Evolutionary conservation across 176 grass and related monocot genomes (phyloP).

Genomic region (Zoysia pacifica): DNA sequence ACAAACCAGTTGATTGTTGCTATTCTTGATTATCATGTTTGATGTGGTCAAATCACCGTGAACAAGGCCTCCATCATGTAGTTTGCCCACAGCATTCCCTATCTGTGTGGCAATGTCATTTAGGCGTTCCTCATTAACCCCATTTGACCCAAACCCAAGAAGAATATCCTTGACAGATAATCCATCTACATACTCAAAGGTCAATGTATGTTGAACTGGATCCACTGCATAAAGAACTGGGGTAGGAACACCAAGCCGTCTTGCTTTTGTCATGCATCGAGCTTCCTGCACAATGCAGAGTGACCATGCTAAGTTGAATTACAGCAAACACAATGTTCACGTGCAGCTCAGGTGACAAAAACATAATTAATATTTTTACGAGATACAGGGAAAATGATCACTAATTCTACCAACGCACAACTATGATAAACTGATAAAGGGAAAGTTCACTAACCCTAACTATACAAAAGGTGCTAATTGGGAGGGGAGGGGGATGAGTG

Average conservation of each 20-base stretch:
- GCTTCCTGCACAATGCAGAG: slow-evolving; percentile 61
- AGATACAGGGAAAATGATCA: too few species aligned
- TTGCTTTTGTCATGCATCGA: slow-evolving; percentile 97
- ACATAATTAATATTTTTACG: slow-evolving; percentile 21
- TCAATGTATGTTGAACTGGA: slow-evolving; percentile 75
- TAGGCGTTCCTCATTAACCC: slow-evolving; percentile 62
- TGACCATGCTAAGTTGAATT: slow-evolving; percentile 28
- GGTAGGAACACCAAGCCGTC: slow-evolving; percentile 84
- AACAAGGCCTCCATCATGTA: slow-evolving; percentile 90
- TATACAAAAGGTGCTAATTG: neutral
- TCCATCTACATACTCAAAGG: slow-evolving; percentile 85
- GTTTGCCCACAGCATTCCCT: slow-evolving; percentile 81
- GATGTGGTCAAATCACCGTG: slow-evolving; percentile 95
- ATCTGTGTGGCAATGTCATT: slow-evolving; percentile 84
- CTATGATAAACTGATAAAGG: too few species aligned
- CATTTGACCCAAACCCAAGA: slow-evolving; percentile 78
- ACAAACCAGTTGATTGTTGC: slow-evolving; percentile 58
- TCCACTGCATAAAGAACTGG: slow-evolving; percentile 88
- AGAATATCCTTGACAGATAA: slow-evolving; percentile 84
- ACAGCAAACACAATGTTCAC: neutral
- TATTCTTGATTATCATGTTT: slow-evolving; percentile 88
- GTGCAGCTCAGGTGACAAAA: slow-evolving; percentile 26
- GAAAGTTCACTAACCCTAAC: neutral
- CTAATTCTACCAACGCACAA: too few species aligned
- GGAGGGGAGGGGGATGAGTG: neutral